Evolutionary conservation across 2,329 filamentous ascomycete genomes (phyloP), one percentile per base, ranked within the genome.

Genomic region (Teratosphaeriaceae sp.): DNA sequence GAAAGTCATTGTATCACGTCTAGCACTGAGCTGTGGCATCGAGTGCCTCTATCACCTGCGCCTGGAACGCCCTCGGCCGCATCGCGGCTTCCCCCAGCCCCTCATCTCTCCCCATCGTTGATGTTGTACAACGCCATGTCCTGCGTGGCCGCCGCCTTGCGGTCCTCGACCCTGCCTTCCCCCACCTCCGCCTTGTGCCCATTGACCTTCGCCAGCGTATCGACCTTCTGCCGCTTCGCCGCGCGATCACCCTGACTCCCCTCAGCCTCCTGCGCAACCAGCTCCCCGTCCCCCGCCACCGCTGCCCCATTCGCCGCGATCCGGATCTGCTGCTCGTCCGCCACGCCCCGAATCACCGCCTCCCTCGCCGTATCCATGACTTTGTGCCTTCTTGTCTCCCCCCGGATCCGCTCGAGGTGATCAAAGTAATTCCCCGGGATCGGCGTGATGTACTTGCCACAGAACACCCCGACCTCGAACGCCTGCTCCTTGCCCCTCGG

Each of bases 381-480:
- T 64, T 85, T 85, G 50, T 78, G 62, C 65, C 84, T 85, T 49
- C 75, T 72, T 49, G 78, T 82, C 63, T 86, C 81, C 36, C 83
- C 84, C 41, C 86, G 75, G 15, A 88, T 66, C 45, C 75, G 70
- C 65, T 86, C 82, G 4, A 94, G 72, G 56, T 88, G 85, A 52
- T 86, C 79, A 54, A 96, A 92, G 67, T 96, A 96, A 27, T 77
- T 81, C 6, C 81, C 75, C 1, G 83, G 78, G 1, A 96, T 84
- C 0, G 80, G 79, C 0, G 90, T 96, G 48, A 86, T 74, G 65
- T 96, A 96, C 50, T 81, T 79, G 35, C 90, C 90, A 59, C 82
- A 88, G 69, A 97, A 96, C 7, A 96, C 89, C 42, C 90, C 89
- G 2, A 94, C 81, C 61, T 97, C 90, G 53, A 96, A 96, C 43